A percentile compares a stretch with the other conserved stretches of the same genome.
These are phyloP conservation scores for Chalciporus piperatoides DNA, from an alignment of 1,284 basidiomycete species.

Conservation along the genomic window DNA sequence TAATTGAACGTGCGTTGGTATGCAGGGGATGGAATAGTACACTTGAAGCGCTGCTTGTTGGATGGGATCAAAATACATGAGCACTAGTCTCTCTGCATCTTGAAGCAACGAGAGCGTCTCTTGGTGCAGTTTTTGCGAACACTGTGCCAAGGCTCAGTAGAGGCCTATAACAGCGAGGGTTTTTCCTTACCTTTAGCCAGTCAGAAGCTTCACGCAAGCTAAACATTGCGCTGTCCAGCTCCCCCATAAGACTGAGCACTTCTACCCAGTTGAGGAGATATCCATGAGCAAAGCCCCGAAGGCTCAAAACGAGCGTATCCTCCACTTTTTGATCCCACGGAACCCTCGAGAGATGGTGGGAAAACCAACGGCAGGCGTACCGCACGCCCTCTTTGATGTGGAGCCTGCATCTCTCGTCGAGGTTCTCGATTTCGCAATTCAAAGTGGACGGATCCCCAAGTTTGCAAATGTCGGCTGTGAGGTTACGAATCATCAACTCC, in stretches of 20 bases:
- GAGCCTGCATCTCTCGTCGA: slow-evolving; percentile 11
- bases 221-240: slow-evolving; percentile 14
- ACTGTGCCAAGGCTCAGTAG: slow-evolving; percentile 4
- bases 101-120: slow-evolving; percentile 13
- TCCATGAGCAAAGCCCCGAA: slow-evolving; percentile 15
- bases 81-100: slow-evolving; percentile 24
- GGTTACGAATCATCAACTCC: slow-evolving; percentile 17
- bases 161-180: not conserved
- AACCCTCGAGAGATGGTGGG: slow-evolving; percentile 17
- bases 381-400: slow-evolving; percentile 15
- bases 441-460: slow-evolving; percentile 15
- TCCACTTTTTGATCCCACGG: slow-evolving; percentile 5
- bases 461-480: slow-evolving; percentile 18
- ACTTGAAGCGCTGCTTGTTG: slow-evolving; percentile 20
- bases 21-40: slow-evolving; percentile 19
- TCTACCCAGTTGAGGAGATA: slow-evolving; percentile 24
- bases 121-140: slow-evolving; percentile 3
- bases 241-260: slow-evolving; percentile 19
- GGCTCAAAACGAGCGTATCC: slow-evolving; percentile 7
- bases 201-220: slow-evolving; percentile 14
- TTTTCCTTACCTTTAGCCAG: slow-evolving; percentile 19
- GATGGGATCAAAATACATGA: slow-evolving; percentile 23
- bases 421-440: slow-evolving; percentile 18
- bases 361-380: slow-evolving; percentile 26
- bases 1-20: slow-evolving; percentile 13